phyloP scores from a whole-genome alignment of 768 basidiomycete genomes.

The Tulasnella sp. region DNA sequence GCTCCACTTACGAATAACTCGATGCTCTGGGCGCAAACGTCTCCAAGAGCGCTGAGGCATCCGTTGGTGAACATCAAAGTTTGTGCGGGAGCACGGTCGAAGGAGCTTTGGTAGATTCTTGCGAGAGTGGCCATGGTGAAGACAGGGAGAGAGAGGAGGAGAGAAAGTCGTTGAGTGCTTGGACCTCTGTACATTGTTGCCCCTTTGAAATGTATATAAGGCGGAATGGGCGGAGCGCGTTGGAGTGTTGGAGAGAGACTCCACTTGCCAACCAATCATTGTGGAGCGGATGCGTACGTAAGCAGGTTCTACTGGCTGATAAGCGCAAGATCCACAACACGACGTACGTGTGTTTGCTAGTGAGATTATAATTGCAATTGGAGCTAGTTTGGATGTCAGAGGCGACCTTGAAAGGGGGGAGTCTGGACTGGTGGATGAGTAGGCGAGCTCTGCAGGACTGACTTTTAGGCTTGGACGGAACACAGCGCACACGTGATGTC shows the following conservation, averaged over 20 bases:
- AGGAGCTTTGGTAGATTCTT: constrained; percentile 51
- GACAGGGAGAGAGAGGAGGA: neutral
- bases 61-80: constrained; percentile 72
- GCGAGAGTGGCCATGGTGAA: constrained; percentile 17
- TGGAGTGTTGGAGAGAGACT: neutral
- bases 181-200: neutral
- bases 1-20: constrained; percentile 40
- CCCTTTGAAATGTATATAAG: neutral
- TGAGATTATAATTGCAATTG: neutral
- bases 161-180: neutral
- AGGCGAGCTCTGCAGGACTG: neutral
- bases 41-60: constrained; percentile 60
- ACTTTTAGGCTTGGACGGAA: neutral
- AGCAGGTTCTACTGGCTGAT: neutral
- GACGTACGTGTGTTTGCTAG: too few species aligned
- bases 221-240: neutral
- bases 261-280: neutral
- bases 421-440: neutral
- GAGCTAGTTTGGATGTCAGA: neutral
- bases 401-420: neutral
- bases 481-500: neutral
- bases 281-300: neutral
- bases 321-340: neutral
- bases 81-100: constrained; percentile 55
- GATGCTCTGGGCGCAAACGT: constrained; percentile 58